A percentile compares a stretch with the other conserved stretches of the same genome.
Conservation (phyloP, 1,284 basidiomycete genomes). For the Inonotus hispidus region DNA sequence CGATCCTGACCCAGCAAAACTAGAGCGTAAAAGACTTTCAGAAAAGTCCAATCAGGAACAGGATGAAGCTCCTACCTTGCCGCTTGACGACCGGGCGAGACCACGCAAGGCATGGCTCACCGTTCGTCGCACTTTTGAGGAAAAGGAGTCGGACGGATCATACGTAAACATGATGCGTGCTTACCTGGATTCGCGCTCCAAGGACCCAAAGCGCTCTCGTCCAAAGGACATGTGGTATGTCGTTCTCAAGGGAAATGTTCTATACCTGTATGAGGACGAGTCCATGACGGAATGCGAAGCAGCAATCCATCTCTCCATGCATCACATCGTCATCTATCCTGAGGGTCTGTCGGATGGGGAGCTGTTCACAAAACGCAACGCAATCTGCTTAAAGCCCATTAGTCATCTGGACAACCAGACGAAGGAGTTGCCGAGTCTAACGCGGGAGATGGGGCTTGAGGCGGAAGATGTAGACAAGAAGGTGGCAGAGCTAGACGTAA, state of each 20-base stretch:
- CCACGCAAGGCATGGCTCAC: conserved; percentile 82
- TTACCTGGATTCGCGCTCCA: conserved; percentile 69
- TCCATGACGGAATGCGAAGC: conserved; percentile 81
- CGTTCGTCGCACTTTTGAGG: conserved; percentile 75
- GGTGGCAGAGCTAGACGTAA: conserved; percentile 31
- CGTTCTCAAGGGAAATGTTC: conserved; percentile 80
- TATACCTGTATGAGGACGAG: conserved; percentile 91
- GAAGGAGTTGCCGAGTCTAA: conserved; percentile 43
- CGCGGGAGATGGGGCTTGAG: conserved; percentile 47
- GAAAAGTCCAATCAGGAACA: conserved; percentile 27
- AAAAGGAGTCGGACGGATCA: conserved; percentile 50
- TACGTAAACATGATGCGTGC: conserved; percentile 68
- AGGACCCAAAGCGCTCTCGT: conserved; percentile 70
- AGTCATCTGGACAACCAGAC: conserved; percentile 22
- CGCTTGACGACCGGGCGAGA: conserved; percentile 48
- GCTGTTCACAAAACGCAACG: conserved; percentile 83
- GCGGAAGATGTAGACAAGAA: conserved; percentile 35
- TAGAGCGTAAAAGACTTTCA: conserved; percentile 27
- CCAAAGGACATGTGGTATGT: conserved; percentile 89
- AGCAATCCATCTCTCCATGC: conserved; percentile 72
- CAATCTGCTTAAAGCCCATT: conserved; percentile 67
- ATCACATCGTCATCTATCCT: conserved; percentile 71
- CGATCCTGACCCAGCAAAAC: conserved; percentile 44
- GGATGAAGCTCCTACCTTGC: conserved; percentile 9
- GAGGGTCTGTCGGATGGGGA: conserved; percentile 76